These are phyloP conservation scores for Gymnopilus junonius DNA, from an alignment of 768 basidiomycete genomes.

Conservation along the genomic window DNA sequence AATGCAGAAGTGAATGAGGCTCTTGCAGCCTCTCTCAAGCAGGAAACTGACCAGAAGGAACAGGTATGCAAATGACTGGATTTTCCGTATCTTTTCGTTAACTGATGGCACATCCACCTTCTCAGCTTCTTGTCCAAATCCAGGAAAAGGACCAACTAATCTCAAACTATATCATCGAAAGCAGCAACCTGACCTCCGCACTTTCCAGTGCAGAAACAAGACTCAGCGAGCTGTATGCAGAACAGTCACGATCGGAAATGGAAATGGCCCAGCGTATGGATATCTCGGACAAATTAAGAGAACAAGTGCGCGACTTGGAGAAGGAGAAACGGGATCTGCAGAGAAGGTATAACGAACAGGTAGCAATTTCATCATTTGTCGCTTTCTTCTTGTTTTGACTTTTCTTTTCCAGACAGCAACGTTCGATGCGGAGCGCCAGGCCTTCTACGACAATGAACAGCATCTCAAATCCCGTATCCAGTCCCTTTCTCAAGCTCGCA, in stretches of 20 bases:
- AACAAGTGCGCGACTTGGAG: slow-evolving; percentile 84
- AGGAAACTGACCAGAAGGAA: slow-evolving; percentile 83
- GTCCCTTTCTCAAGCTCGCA: slow-evolving; percentile 71
- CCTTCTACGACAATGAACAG: slow-evolving; percentile 93
- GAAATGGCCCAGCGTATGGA: slow-evolving; percentile 86
- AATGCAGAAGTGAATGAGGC: slow-evolving; percentile 57
- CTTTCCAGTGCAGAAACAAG: slow-evolving; percentile 73
- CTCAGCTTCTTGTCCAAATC: slow-evolving; percentile 73
- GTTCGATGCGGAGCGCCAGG: slow-evolving; percentile 91
- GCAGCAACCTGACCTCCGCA: slow-evolving; percentile 64
- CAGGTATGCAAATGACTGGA: slow-evolving; percentile 50
- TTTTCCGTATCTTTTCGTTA: neutral
- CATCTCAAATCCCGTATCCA: slow-evolving; percentile 91
- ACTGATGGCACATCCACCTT: slow-evolving; percentile 9
- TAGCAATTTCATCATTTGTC: slow-evolving; percentile 31
- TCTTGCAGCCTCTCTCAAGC: slow-evolving; percentile 65
- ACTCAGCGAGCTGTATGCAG: slow-evolving; percentile 78
- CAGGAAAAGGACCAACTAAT: slow-evolving; percentile 84
- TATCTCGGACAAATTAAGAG: slow-evolving; percentile 79
- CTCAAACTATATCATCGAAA: slow-evolving; percentile 61
- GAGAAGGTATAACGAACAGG: slow-evolving; percentile 90
- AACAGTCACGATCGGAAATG: slow-evolving; percentile 80
- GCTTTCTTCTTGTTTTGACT: slow-evolving; percentile 18
- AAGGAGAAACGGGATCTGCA: slow-evolving; percentile 85
- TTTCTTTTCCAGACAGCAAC: slow-evolving; percentile 71